Evolutionary conservation across 805 yeast species (phyloP), one percentile per base, ranked within the genome.

Genomic region (Candida manassasensis): DNA sequence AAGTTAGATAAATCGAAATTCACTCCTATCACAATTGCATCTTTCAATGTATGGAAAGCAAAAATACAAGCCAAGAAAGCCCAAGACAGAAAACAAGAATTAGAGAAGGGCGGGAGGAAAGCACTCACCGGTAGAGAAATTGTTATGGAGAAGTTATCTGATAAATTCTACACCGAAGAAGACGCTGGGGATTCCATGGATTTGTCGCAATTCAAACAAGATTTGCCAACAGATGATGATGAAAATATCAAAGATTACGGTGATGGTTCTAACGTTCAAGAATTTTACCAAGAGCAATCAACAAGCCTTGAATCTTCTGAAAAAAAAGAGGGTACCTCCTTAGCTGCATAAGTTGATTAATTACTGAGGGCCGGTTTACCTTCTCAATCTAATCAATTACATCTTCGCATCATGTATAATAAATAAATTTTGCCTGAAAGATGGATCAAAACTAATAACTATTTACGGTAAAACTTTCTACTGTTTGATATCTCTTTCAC

Each of bases 21-120:
- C 53, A 90, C 97, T 1, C 97, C 97, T 21, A 87, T 94, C 43
- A 89, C 94, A 1, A 65, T 77, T 17, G 88, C 82, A 40, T 59
- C 89, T 11, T 93, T 93, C 58, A 72, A 72, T 21, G 74, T 73
- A 51, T 93, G 98, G 97, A 88, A 89, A 63, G 55, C 63, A 45
- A 75, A 77, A 41, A 88, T 87, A 48, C 63, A 64, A 41, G 74
- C 74, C 40, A 74, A 75, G 57, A 80, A 71, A 61, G 63, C 69
- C 28, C 65, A 61, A 41, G 59, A 61, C 16, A 57, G 57, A 33
- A 53, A 43, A 44, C 59, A 50, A 43, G 57, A 57, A 38, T 59
- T 55, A 21, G 60, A 52, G 38, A 52, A 48, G 41, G 40, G 42
- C 9, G 71, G 64, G 26, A 77, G 70, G 55, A 73, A 67, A 49